These are phyloP conservation scores for Botryosphaeria agaves DNA, from an alignment of 2,329 filamentous ascomycete species.

Conservation along the genomic window DNA sequence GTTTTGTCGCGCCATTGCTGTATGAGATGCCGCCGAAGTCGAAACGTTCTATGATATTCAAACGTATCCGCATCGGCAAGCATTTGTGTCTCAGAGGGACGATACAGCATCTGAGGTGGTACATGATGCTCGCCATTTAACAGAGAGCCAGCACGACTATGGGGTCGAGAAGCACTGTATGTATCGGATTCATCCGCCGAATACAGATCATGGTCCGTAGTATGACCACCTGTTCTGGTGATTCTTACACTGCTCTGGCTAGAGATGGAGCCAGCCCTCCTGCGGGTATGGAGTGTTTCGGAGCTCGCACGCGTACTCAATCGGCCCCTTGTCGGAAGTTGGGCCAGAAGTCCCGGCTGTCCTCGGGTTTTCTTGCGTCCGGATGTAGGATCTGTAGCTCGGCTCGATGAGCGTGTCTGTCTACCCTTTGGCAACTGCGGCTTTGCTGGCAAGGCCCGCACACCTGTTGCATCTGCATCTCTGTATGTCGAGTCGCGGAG, in stretches of 20 bases:
- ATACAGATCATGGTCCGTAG: too few relatives aligned
- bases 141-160: too few relatives aligned
- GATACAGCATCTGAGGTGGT: constrained; percentile 17
- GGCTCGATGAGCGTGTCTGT: constrained; percentile 7
- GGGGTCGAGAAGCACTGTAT: too few relatives aligned
- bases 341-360: constrained; percentile 6
- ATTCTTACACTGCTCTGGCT: constrained; percentile 18
- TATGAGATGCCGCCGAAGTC: constrained; percentile 15
- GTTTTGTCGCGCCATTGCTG: constrained; percentile 30
- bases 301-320: constrained; percentile 10
- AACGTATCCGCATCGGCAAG: constrained; percentile 33
- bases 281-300: constrained; percentile 7
- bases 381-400: constrained; percentile 6
- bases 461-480: constrained; percentile 9
- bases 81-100: constrained; percentile 32
- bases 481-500: constrained; percentile 33
- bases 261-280: constrained; percentile 15
- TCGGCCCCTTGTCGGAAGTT: constrained; percentile 12
- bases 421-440: neutral
- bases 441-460: constrained; percentile 1
- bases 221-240: constrained; percentile 6
- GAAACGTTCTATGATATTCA: constrained; percentile 19
- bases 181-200: too few relatives aligned
- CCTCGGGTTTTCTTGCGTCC: neutral
- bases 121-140: too few relatives aligned